Conservation (phyloP, 768 basidiomycete species). For the Fomitopsis serialis region DNA sequence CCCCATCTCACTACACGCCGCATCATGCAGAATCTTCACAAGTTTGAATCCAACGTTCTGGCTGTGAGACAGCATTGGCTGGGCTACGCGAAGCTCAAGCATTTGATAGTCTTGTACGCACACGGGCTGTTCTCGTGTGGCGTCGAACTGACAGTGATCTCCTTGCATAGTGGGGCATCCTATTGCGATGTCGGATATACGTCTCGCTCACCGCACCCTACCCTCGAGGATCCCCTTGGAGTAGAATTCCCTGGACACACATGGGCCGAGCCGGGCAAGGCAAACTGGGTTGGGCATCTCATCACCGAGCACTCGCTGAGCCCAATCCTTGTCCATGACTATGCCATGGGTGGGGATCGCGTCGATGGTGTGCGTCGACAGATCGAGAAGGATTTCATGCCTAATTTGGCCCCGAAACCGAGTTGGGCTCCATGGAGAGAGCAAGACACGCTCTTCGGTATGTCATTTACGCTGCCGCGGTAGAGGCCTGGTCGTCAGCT, state of each 20-base stretch:
- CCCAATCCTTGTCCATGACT: slow-evolving; percentile 44
- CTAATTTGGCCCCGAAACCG: slow-evolving; percentile 19
- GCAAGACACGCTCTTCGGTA: slow-evolving; percentile 22
- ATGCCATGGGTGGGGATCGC: slow-evolving; percentile 48
- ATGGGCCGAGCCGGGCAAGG: neutral
- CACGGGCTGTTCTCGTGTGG: neutral
- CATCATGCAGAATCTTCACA: neutral
- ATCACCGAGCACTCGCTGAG: slow-evolving; percentile 30
- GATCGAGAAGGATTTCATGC: slow-evolving; percentile 34
- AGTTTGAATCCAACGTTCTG: neutral
- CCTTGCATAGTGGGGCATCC: neutral
- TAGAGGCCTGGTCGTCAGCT: neutral
- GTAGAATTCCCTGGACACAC: neutral
- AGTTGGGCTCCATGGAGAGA: slow-evolving; percentile 21
- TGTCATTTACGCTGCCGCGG: neutral
- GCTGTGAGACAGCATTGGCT: neutral
- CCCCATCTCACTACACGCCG: too few relatives aligned
- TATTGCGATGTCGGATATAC: neutral
- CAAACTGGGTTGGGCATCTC: neutral
- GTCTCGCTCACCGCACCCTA: neutral
- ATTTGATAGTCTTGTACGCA: neutral
- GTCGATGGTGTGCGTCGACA: slow-evolving; percentile 38
- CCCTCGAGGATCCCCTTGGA: neutral
- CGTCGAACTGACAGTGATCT: too few relatives aligned
- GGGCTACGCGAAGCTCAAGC: neutral